Base-by-base conservation (phyloP, 1,284 basidiomycete genomes). In the Rhodotorula sp. region DNA sequence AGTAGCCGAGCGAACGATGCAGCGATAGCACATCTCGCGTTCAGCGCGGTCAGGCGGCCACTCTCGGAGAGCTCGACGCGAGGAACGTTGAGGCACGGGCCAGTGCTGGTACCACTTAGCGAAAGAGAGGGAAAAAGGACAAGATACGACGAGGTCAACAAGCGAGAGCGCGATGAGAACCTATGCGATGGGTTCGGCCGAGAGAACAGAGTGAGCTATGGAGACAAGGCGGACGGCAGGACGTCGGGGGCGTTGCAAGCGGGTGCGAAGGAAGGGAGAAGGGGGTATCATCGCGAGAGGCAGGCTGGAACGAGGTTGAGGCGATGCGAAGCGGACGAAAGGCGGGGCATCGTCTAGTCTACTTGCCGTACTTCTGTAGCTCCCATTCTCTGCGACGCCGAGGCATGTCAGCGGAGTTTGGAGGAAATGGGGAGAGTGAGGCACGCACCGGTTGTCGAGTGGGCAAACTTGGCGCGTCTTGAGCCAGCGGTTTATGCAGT, bases 391-490 rank as follows among this genome's bases (percentile, higher is more conserved):
- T 74, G 72, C n/a, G 24, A 2, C 20, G 13, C 11, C 11, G 1
- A n/a, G 44, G 30, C 13, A 27, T 17, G 15, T 20, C 22, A 27
- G 34, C 22, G 36, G 47, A 52, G 44, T 0, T 19, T 27, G 17
- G 59, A 39, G 15, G 54, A 5, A 48, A n/a, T 4, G 24, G 34
- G 5, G 55, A 15, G 39, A 24, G 30, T 34, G 53, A 48, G 36
- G 52, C 39, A 62, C 72, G 52, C 48, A 77, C 77, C 91, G 87
- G 83, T 99, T 99, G 82, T 99, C 96, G 68, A 99, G 83, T 5
- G 95, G 96, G 81, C 96, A 99, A 56, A 99, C 96, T 82, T 98
- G 96, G 76, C 96, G 87, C 27, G 96, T 98, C 86, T 99, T 99
- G 76, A 99, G 86, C 96, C 96, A 99, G 62, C 96, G 89, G 29